These are phyloP conservation scores for Lumnitzera littorea DNA, from an alignment of 345 rosid species.

Conservation along the genomic window DNA sequence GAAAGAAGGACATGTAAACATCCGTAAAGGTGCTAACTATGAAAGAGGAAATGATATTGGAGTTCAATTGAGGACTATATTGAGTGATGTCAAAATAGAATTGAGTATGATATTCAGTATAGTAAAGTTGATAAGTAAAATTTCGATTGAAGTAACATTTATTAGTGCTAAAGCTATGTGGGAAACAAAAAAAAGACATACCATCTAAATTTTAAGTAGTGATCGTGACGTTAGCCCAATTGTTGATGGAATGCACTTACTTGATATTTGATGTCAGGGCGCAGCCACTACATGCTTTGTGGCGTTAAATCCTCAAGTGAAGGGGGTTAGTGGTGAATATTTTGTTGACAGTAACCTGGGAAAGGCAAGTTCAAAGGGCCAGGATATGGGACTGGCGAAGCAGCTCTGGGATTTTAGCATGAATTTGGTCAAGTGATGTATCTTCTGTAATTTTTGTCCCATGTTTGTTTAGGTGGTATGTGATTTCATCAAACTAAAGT, in stretches of 20 bases:
- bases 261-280: constrained; percentile 25
- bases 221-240: no score
- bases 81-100: neutral
- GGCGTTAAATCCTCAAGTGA: constrained; percentile 53
- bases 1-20: no score
- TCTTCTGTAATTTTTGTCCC: neutral
- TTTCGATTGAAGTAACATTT: no score
- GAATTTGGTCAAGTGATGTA: constrained; percentile 24
- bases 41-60: no score
- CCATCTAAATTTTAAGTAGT: no score
- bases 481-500: no score
- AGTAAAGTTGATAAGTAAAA: no score
- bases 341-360: constrained; percentile 36
- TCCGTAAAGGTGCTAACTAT: no score
- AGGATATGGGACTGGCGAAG: constrained; percentile 31
- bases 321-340: constrained; percentile 41
- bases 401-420: constrained; percentile 57
- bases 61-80: no score
- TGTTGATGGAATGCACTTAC: neutral
- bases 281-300: constrained; percentile 61
- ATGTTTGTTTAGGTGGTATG: neutral
- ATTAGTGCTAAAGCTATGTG: no score
- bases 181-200: no score
- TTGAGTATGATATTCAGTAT: no score
- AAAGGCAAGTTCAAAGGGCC: constrained; percentile 22